These are phyloP conservation scores for Globisporangium spinosum DNA, from an alignment of 352 stramenopile genomes.

Conservation along the genomic window DNA sequence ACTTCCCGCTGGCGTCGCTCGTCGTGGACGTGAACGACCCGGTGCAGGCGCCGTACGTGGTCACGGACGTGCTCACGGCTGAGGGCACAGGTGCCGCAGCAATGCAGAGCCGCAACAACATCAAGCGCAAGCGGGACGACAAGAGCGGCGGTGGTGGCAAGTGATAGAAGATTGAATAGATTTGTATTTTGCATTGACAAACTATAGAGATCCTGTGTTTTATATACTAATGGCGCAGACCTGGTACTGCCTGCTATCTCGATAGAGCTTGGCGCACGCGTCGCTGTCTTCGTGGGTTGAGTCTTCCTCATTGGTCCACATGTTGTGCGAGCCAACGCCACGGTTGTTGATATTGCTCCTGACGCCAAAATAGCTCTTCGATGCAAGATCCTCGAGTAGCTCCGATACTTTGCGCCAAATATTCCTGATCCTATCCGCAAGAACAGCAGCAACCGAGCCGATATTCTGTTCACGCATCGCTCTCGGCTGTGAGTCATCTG, in stretches of 20 bases:
- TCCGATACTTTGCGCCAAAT: conserved; percentile 1
- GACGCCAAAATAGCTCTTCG: neutral
- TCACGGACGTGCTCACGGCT: conserved; percentile 62
- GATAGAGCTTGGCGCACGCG: conserved; percentile 36
- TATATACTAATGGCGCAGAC: conserved; percentile 53
- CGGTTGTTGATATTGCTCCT: neutral
- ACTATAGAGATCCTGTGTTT: neutral
- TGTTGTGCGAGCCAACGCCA: neutral
- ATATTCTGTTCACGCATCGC: no score
- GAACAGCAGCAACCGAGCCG: no score
- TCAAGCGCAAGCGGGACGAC: conserved; percentile 82
- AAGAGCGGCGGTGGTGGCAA: conserved; percentile 10
- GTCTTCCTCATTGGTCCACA: conserved; percentile 7
- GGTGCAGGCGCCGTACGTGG: conserved; percentile 53
- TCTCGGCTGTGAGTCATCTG: neutral
- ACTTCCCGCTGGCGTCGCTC: conserved; percentile 52
- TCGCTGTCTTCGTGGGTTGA: conserved; percentile 24
- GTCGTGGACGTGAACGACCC: conserved; percentile 44
- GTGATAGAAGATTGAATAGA: neutral
- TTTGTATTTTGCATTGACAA: neutral
- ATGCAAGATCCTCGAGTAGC: neutral
- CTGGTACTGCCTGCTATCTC: conserved; percentile 39
- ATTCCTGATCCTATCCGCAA: neutral
- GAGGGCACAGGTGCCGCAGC: conserved; percentile 68
- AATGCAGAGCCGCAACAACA: conserved; percentile 87